Conservation (phyloP, 768 basidiomycete genomes). For the Daedaleopsis sinensis region DNA sequence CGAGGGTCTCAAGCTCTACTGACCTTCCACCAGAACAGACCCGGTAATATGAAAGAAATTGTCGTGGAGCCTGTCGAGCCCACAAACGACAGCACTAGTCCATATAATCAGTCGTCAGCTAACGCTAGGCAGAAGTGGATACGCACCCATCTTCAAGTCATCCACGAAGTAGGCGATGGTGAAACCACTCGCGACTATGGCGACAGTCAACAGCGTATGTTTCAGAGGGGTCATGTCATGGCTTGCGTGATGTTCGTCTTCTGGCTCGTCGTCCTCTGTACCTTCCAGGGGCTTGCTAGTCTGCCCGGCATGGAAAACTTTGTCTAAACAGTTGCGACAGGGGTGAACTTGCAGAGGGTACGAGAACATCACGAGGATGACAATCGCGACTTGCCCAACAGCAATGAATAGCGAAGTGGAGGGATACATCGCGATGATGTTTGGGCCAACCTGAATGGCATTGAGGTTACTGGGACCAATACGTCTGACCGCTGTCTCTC, state of each 20-base stretch:
- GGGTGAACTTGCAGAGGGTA: conserved; percentile 96
- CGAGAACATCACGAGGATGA: conserved; percentile 85
- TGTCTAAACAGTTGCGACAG: conserved; percentile 89
- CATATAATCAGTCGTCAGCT: not conserved
- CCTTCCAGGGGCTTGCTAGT: conserved; percentile 33
- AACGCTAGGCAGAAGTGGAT: too few species aligned
- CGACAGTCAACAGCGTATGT: conserved; percentile 69
- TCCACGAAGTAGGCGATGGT: conserved; percentile 78
- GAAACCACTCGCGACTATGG: conserved; percentile 67
- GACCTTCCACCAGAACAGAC: conserved; percentile 93
- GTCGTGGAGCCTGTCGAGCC: conserved; percentile 97
- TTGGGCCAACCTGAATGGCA: conserved; percentile 70
- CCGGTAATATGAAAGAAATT: conserved; percentile 95
- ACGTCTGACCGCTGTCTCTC: too few species aligned
- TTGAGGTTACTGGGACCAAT: not conserved
- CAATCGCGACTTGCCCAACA: conserved; percentile 90
- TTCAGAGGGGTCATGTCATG: conserved; percentile 69
- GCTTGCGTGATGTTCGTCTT: conserved; percentile 55
- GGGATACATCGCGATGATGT: conserved; percentile 95
- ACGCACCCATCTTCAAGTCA: conserved; percentile 74
- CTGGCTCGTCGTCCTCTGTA: conserved; percentile 50
- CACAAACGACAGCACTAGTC: conserved; percentile 88
- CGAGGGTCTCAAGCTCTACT: conserved; percentile 12
- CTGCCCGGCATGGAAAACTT: conserved; percentile 66
- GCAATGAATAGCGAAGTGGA: conserved; percentile 91